A percentile compares a stretch with the other conserved stretches of the same genome.
phyloP scores from a whole-genome alignment of 1,284 basidiomycete genomes.

The Ustilago xerochloae region DNA sequence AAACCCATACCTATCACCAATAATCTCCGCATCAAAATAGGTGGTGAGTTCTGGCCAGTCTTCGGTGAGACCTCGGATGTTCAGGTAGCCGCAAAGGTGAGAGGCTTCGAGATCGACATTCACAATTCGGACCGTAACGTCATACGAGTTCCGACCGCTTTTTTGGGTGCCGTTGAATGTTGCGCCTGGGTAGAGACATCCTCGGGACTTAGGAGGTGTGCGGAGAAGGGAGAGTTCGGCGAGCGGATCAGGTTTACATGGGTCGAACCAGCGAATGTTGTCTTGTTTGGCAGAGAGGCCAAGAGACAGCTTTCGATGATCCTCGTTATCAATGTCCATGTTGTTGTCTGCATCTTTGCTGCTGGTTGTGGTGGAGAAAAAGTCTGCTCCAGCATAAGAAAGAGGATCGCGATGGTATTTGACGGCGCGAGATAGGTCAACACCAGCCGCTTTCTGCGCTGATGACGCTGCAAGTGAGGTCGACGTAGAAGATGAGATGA shows the following conservation, averaged over 20 bases:
- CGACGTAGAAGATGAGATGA: slow-evolving; percentile 29
- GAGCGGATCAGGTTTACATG: slow-evolving; percentile 51
- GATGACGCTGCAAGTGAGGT: slow-evolving; percentile 28
- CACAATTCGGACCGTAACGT: slow-evolving; percentile 62
- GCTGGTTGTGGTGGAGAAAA: neutral
- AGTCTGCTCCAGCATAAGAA: neutral
- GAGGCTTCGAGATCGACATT: slow-evolving; percentile 63
- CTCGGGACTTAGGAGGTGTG: slow-evolving; percentile 33
- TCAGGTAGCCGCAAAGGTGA: slow-evolving; percentile 64
- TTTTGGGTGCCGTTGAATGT: slow-evolving; percentile 63
- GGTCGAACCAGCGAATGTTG: slow-evolving; percentile 50
- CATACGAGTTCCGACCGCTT: slow-evolving; percentile 60
- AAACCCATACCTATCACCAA: slow-evolving; percentile 58
- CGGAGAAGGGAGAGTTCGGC: slow-evolving; percentile 45
- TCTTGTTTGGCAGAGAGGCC: slow-evolving; percentile 13
- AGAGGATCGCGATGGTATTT: slow-evolving; percentile 31
- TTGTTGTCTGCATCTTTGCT: neutral
- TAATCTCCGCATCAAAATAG: slow-evolving; percentile 67
- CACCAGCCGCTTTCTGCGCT: slow-evolving; percentile 10
- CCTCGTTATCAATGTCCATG: slow-evolving; percentile 2
- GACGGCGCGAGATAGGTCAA: slow-evolving; percentile 24
- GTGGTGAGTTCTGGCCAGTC: slow-evolving; percentile 68
- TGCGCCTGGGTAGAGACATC: slow-evolving; percentile 63
- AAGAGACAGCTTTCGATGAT: slow-evolving; percentile 1
- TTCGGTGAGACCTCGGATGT: slow-evolving; percentile 65